Base-by-base conservation (phyloP, 2,329 filamentous ascomycete species). In the Cordyceps farinosa region DNA sequence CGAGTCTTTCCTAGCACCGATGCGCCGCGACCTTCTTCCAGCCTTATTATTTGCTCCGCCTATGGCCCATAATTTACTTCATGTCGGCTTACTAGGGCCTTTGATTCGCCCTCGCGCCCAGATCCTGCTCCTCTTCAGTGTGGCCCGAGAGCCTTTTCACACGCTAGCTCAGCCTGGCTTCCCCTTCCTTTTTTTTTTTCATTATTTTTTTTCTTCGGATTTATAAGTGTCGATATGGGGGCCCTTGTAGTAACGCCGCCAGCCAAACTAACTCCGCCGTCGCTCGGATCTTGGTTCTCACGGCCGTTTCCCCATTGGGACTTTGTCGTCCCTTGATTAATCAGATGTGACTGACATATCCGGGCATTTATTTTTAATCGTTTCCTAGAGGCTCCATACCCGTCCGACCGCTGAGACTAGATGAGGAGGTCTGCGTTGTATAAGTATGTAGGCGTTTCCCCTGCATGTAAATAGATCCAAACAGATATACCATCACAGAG, bases 191-290 rank as follows among this genome's bases (percentile, higher is more conserved):
- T 13, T 22, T 22, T 52, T 13, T 34, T 5, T 15, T n/a, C 44
- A n/a, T 11, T 36, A 7, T 15, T 27, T 30, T 40, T 27, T 7
- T 17, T 29, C 3, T 44, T 56, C 40, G 55, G 55, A 58, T 58
- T 58, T 50, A 58, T 58, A 58, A 58, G 55, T 30, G 27, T 9
- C 5, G 22, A 34, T 6, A 22, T 22, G 22, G 11, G 5, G 11
- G 7, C 22, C 30, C 3, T 44, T 6, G 15, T 4, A 40, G 8
- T 59, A 59, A 50, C 44, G 32, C 56, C 56, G 32, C 29, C 44
- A 50, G 29, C 17, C 38, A 32, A 50, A 44, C 47, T 60, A 52
- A 52, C 57, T 51, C 57, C 57, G 57, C 29, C 9, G 29, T 10
- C 17, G 47, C 57, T 27, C 55, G 55, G 55, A 44, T 60, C 47